Percentiles rank a stretch among this genome's conserved stretches.
Evolutionary conservation across 1,284 basidiomycete genomes (phyloP).

Genomic region (Boletus smithii): DNA sequence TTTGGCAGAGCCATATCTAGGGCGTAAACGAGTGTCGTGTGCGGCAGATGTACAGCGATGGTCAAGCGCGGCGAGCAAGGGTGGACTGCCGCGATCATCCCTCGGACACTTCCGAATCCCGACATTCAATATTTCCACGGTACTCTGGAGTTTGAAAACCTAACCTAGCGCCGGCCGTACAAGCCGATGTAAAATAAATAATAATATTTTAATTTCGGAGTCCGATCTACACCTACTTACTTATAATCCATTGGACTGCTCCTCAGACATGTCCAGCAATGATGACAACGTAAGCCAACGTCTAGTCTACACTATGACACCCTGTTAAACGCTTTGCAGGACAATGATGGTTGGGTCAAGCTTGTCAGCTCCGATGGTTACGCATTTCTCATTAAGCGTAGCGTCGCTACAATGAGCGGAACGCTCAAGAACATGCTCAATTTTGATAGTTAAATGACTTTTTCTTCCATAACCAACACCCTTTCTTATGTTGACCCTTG

Average conservation of each 20-base stretch:
- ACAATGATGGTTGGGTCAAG: constrained; percentile 48
- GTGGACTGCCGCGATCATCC: background rate
- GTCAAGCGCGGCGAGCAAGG: constrained; percentile 8
- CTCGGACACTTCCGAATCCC: constrained; percentile 16
- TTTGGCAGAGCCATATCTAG: constrained; percentile 32
- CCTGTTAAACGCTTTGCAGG: constrained; percentile 17
- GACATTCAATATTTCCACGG: constrained; percentile 25
- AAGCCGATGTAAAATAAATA: no score
- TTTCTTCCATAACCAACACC: constrained; percentile 10
- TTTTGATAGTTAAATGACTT: constrained; percentile 30
- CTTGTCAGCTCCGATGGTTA: constrained; percentile 52
- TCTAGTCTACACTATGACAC: background rate
- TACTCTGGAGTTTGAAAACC: no score
- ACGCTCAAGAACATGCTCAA: constrained; percentile 45
- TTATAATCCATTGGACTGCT: no score
- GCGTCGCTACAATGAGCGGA: constrained; percentile 49
- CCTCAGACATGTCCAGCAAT: constrained; percentile 20
- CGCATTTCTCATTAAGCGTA: constrained; percentile 49
- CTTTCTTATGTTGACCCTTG: constrained; percentile 13
- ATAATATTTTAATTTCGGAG: no score
- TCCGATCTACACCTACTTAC: no score
- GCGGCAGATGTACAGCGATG: constrained; percentile 17
- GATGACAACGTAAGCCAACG: constrained; percentile 18
- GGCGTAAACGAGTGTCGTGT: constrained; percentile 17
- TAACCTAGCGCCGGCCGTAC: no score